Percentiles rank a stretch among this genome's conserved stretches.
phyloP scores from a whole-genome alignment of 225 moss, liverwort and hornwort genomes.

The Pseudoscleropodium purum region DNA sequence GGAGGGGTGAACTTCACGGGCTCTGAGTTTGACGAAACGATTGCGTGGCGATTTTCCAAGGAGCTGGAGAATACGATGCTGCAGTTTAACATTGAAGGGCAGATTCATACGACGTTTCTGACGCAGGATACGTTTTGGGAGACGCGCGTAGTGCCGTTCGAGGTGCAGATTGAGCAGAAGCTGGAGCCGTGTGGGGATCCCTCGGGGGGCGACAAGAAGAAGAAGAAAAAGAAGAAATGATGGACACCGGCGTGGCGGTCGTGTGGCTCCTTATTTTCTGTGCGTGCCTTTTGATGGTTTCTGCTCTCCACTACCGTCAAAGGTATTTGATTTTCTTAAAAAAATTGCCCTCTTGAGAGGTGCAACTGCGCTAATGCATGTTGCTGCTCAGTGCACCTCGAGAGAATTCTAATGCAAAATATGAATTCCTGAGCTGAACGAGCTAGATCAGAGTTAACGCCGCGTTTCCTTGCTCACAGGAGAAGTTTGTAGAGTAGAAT shows the following conservation, averaged over 20 bases:
- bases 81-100: conserved; percentile 25
- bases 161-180: conserved; percentile 36
- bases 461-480: not conserved
- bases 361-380: not conserved
- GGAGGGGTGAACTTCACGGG: conserved; percentile 44
- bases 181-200: conserved; percentile 40
- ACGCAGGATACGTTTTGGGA: conserved; percentile 46
- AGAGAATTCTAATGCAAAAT: not conserved
- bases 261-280: not conserved
- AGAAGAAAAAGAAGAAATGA: conserved; percentile 43
- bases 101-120: conserved; percentile 29
- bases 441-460: not conserved
- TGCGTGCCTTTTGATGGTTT: not conserved
- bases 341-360: not conserved
- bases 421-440: not conserved
- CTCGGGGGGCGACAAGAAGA: conserved; percentile 24
- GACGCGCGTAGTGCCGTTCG: conserved; percentile 39
- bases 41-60: conserved; percentile 41
- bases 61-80: conserved; percentile 16
- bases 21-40: conserved; percentile 23
- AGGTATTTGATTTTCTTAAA: not conserved
- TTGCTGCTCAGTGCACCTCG: not conserved
- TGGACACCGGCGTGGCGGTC: not conserved
- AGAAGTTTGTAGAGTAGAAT: not conserved
- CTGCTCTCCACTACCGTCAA: not conserved